phyloP scores from a whole-genome alignment of 441 rosid genomes.

The Erodium trifolium region DNA sequence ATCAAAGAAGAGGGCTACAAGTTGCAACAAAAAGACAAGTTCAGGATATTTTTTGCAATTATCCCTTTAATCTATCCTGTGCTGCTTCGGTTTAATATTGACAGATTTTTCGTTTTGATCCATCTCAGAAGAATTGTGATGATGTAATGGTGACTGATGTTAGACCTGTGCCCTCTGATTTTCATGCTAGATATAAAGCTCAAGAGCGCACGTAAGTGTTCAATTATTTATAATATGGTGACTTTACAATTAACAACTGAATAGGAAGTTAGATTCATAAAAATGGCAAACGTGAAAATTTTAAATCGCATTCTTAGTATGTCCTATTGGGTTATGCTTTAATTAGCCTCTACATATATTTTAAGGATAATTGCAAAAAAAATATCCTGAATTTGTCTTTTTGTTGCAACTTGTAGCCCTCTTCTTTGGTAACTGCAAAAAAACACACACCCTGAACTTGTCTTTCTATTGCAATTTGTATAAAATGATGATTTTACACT shows the following conservation, averaged over 20 bases:
- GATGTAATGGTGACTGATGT: slow-evolving; percentile 77
- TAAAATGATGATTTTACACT: no score
- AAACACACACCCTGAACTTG: no score
- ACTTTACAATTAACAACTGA: not conserved
- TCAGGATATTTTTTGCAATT: no score
- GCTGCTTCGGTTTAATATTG: slow-evolving; percentile 9
- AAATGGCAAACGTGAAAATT: not conserved
- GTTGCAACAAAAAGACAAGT: no score
- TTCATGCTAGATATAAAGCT: slow-evolving; percentile 87
- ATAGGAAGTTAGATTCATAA: not conserved
- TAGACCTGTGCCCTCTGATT: slow-evolving; percentile 58
- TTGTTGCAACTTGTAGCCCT: no score
- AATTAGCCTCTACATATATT: no score
- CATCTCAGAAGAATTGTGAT: slow-evolving; percentile 41
- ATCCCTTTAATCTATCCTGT: not conserved
- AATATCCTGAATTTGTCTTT: no score
- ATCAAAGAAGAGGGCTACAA: no score
- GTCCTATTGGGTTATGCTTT: not conserved
- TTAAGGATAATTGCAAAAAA: no score
- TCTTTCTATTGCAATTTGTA: no score
- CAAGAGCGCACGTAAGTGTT: slow-evolving; percentile 90
- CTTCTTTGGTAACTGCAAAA: no score
- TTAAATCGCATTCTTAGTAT: not conserved
- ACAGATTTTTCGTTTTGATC: slow-evolving; percentile 21
- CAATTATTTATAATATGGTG: slow-evolving; percentile 10